Base-by-base conservation (phyloP, 1,139 yeast species). In the Saccharomyces hybrid region DNA sequence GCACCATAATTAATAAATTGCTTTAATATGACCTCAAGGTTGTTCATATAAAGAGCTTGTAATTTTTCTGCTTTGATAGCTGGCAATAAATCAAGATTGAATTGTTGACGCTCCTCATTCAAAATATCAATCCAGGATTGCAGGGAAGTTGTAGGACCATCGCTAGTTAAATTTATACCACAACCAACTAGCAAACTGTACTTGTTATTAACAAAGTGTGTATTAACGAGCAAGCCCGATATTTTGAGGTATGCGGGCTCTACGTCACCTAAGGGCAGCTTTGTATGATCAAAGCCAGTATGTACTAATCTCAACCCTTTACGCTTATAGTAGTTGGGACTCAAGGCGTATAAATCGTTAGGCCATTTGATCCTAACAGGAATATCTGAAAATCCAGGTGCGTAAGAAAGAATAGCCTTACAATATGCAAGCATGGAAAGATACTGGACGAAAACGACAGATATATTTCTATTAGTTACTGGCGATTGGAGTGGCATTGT, bases 351-450 rank as follows among this genome's bases (percentile, higher is more conserved):
- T 14, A 93, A 75, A 70, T 95, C 99, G 68, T 95, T 95, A 4
- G 99, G 99, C 99, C 99, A 95, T 68, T 95, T 95, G 58, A 95
- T 79, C 55, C 82, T 79, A 9, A 91, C 76, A 0, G 96, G 98
- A 63, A 93, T 71, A 54, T 83, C 84, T 42, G 81, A 83, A 67
- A 83, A 87, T 0, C 88, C 90, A 0, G 76, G 75, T 38, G 82
- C 84, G 64, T 89, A 83, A 2, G 81, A 75, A 47, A 81, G 71
- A 12, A 93, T 79, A 44, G 96, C 88, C 66, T 87, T 91, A 11
- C 90, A 84, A 55, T 87, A 78, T 0, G 98, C 97, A 55, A 95
- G 73, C 50, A 95, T 84, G 14, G 89, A 82, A 34, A 95, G 72
- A 67, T 95, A 95, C 69, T 95, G 99, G 29, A 91, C 76, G 57